These are phyloP conservation scores for Echium plantagineum DNA, from an alignment of 257 asterid species.

Conservation along the genomic window DNA sequence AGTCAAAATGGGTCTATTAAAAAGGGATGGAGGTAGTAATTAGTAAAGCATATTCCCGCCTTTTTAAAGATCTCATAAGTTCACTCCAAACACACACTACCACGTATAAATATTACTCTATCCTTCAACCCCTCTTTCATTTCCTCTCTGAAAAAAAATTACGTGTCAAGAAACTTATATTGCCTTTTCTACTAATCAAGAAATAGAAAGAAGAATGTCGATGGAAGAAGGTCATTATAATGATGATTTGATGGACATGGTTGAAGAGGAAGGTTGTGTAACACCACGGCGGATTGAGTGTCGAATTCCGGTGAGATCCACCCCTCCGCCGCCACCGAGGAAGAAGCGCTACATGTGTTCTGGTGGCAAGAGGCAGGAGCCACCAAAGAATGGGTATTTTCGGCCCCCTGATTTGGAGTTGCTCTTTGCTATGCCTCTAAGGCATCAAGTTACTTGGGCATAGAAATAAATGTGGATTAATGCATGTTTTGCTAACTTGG, in stretches of 20 bases:
- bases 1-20: too few relatives aligned
- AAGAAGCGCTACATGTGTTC: conserved; percentile 20
- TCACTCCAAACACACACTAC: neutral
- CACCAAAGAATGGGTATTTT: conserved; percentile 35
- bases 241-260: neutral
- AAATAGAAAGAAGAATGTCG: neutral
- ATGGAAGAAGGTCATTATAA: neutral
- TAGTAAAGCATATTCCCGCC: neutral
- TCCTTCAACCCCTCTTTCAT: neutral
- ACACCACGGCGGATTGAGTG: conserved; percentile 29
- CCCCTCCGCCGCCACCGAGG: conserved; percentile 43
- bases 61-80: neutral
- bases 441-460: conserved; percentile 19
- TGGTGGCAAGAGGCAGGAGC: conserved; percentile 13
- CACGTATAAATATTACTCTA: neutral
- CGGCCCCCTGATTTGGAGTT: conserved; percentile 41
- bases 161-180: neutral
- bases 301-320: conserved; percentile 26
- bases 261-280: conserved; percentile 22
- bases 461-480: neutral
- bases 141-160: neutral
- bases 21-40: too few relatives aligned
- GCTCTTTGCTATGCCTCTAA: conserved; percentile 22
- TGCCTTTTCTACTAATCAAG: too few relatives aligned
- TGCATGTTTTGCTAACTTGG: neutral